Evolutionary conservation across 2,329 filamentous ascomycete species (phyloP).

Genomic region (Exophiala aquamarina): DNA sequence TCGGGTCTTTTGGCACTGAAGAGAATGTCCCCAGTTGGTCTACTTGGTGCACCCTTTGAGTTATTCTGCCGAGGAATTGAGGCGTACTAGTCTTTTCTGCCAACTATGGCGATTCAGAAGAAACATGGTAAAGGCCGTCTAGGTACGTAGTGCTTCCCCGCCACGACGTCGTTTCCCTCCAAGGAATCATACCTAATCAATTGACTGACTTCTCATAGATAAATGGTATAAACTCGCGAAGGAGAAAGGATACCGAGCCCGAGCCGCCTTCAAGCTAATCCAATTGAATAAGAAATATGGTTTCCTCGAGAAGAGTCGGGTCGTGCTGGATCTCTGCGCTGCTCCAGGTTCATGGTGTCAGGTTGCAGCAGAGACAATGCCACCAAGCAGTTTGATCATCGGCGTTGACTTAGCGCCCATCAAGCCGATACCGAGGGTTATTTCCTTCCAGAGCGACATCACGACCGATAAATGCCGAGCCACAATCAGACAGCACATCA

Average conservation of each 20-base stretch:
- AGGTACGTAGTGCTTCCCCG: constrained; percentile 1
- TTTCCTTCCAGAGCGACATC: constrained; percentile 96
- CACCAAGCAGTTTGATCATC: constrained; percentile 81
- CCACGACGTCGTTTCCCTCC: constrained; percentile 7
- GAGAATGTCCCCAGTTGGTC: too few species aligned
- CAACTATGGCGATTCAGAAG: constrained; percentile 88
- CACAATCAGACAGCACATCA: constrained; percentile 84
- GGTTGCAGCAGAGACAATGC: constrained; percentile 95
- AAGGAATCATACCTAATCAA: not conserved
- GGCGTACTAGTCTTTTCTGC: too few species aligned
- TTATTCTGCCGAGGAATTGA: too few species aligned
- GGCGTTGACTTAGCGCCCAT: constrained; percentile 94
- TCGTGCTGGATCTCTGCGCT: constrained; percentile 94
- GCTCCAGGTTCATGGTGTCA: constrained; percentile 98
- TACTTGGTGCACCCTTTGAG: too few species aligned
- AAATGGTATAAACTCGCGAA: constrained; percentile 99
- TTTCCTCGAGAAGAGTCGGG: constrained; percentile 95
- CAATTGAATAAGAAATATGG: constrained; percentile 99
- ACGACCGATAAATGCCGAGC: constrained; percentile 94
- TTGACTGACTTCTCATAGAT: constrained; percentile 59
- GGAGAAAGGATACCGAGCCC: constrained; percentile 93
- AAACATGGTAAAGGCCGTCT: constrained; percentile 55
- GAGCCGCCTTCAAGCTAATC: constrained; percentile 96
- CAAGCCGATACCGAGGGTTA: constrained; percentile 90
- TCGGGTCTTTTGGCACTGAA: too few species aligned